Evolutionary conservation across 495 filamentous ascomycete species (phyloP).

Genomic region (Daldinia caldariorum): DNA sequence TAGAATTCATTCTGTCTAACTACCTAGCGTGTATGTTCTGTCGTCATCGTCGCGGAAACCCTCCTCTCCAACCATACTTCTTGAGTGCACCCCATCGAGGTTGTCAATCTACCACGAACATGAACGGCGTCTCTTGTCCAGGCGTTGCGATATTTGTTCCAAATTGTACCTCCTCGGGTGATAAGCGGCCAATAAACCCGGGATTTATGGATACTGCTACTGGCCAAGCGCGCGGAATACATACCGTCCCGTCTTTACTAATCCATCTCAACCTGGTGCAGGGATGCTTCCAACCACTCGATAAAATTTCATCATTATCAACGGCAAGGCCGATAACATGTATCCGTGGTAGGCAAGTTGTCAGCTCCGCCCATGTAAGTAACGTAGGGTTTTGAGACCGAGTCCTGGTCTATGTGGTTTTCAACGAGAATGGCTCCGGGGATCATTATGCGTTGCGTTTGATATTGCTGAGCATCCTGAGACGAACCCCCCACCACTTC

Average conservation of each 20-base stretch:
- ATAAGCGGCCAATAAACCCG: not conserved
- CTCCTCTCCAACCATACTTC: slow-evolving; percentile 18
- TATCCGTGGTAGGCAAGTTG: slow-evolving; percentile 2
- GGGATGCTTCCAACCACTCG: slow-evolving; percentile 3
- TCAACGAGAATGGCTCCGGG: slow-evolving; percentile 4
- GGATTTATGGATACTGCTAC: slow-evolving; percentile 3
- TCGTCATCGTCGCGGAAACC: slow-evolving; percentile 33
- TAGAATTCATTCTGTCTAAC: slow-evolving; percentile 45
- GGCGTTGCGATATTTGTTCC: not conserved
- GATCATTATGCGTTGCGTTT: slow-evolving; percentile 5
- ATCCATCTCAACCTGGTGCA: slow-evolving; percentile 6
- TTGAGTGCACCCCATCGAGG: slow-evolving; percentile 6
- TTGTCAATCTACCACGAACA: slow-evolving; percentile 10
- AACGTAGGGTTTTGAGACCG: not conserved
- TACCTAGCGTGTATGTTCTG: slow-evolving; percentile 49
- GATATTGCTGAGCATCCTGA: slow-evolving; percentile 9
- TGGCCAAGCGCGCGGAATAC: slow-evolving; percentile 3
- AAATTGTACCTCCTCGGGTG: not conserved
- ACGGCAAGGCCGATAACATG: slow-evolving; percentile 4
- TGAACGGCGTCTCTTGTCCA: not conserved
- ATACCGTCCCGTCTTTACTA: not conserved
- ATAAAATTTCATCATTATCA: not conserved
- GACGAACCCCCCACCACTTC: slow-evolving; percentile 46
- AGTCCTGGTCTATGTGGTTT: slow-evolving; percentile 1
- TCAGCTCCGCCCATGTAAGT: not conserved